Evolutionary conservation across 169 alveolate genomes (phyloP), one percentile per base, ranked within the genome.

Genomic region (Plasmodium sp.): DNA sequence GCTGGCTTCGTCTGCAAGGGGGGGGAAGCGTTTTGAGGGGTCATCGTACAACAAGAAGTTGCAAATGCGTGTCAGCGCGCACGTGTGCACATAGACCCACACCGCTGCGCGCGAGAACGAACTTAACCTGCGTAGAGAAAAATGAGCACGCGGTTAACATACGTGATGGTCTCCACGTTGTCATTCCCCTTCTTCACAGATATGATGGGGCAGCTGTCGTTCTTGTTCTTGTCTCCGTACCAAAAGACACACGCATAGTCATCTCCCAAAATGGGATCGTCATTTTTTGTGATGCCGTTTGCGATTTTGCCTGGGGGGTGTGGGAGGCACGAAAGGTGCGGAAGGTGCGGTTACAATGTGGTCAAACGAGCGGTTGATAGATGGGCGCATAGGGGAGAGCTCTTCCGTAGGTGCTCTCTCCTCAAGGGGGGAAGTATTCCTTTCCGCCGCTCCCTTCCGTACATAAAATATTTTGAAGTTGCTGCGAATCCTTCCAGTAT

Each of bases 251-350:
- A 98, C 54, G 96, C 95, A 36, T 96, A 96, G 73, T 98, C 99
- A 91, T 96, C 98, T 14, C 99, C 98, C 56, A 97, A 93, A 3
- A 98, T 97, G 18, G 99, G 99, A 74, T 98, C 99, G 45, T 97
- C 98, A 41, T 92, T 93, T 62, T 97, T 94, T 33, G 97, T 96
- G 54, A 98, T 96, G 39, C 97, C 98, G 80, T 93, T 85, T 9
- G 98, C 99, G 22, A 98, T 97, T 77, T 94, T 96, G 45, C 96
- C 98, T 97, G 96, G 22, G 48, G 27, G 62, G 62, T 51, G 39
- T n/a, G 34, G 67, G 75, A 48, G 48, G 71, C 74, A 71, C 27
- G 54, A 33, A 7, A n/a, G 75, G 36, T 10, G 41, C 2, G 16
- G 5, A 7, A n/a, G 75, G 36, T 10, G 41, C 2, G 16, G 5